Base-by-base conservation (phyloP, 768 basidiomycete species). In the Serendipita vermifera region DNA sequence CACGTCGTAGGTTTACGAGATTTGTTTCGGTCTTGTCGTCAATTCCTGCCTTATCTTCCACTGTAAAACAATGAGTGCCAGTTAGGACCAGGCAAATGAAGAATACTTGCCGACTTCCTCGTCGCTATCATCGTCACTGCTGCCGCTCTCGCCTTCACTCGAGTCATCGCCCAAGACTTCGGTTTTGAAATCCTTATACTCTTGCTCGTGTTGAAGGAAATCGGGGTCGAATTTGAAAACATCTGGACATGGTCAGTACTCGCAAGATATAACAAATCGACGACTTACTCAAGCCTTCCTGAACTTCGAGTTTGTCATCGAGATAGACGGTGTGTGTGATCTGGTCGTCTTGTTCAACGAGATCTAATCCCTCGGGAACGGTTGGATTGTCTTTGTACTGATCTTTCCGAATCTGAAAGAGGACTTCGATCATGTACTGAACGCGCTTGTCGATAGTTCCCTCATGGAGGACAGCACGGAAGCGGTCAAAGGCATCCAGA, bases 311-410 rank as follows among this genome's bases (percentile, higher is more conserved):
- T 67, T 97, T 88, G 62, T 94, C 92, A 65, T 98, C 92, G 54
- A 98, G 70, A 59, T 85, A 81, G 58, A 98, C 82, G 62, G 87
- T 78, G 70, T 99, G 96, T 0, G 92, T 97, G 54, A 98, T 91
- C 64, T 97, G 92, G 62, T 98, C 96, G 14, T 98, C 96, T 65
- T 98, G 94, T 60, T 97, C 92, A 1, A 99, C 96, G 31, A 99
- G 71, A 66, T 99, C 96, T 65, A 99, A 68, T 0, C 94, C 96
- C 64, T 98, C 96, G 2, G 89, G 83, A 36, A 98, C 68, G 60
- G 91, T 81, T 15, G 93, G 93, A 67, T 99, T 98, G 66, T 98
- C 96, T 76, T 98, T 98, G 76, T 89, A 98, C 70, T 91, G 93
- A 75, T 99, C 96, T 73, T 96, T 97, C 62, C 96, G 77, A 5